Evolutionary conservation across 805 yeast species (phyloP).

Genomic region (Wickerhamiella azyma): DNA sequence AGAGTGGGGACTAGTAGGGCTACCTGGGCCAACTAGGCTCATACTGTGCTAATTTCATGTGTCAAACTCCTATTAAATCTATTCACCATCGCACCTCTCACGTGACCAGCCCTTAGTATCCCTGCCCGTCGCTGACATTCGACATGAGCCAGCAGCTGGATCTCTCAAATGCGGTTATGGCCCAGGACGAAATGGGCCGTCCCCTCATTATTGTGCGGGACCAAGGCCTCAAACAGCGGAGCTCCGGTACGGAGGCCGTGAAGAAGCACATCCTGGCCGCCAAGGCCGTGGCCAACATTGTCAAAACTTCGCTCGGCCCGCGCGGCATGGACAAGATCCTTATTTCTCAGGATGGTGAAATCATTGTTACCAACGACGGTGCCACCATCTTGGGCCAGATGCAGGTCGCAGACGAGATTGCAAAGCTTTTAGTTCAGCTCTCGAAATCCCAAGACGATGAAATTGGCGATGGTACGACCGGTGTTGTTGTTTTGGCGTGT

Average conservation of each 20-base stretch:
- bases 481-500: conserved; percentile 93
- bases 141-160: conserved; percentile 48
- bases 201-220: conserved; percentile 96
- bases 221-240: conserved; percentile 46
- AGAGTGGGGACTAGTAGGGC: too few relatives aligned
- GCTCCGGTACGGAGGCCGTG: conserved; percentile 69
- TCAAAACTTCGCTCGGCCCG: conserved; percentile 90
- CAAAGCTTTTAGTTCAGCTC: conserved; percentile 84
- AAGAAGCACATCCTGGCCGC: conserved; percentile 84
- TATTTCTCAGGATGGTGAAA: conserved; percentile 92
- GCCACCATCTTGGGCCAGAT: conserved; percentile 92
- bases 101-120: background rate
- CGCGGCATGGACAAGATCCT: conserved; percentile 96
- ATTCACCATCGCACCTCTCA: background rate
- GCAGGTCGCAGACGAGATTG: conserved; percentile 93
- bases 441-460: conserved; percentile 95
- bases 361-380: conserved; percentile 96
- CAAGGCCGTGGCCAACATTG: conserved; percentile 81
- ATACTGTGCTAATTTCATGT: too few relatives aligned
- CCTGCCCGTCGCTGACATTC: background rate
- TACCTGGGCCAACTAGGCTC: too few relatives aligned
- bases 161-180: conserved; percentile 94
- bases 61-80: too few relatives aligned
- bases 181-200: conserved; percentile 98
- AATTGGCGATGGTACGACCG: conserved; percentile 98